Percentiles rank a stretch among this genome's conserved stretches.
phyloP scores from a whole-genome alignment of 2,329 filamentous ascomycete species.

The Malbranchea zuffiana region DNA sequence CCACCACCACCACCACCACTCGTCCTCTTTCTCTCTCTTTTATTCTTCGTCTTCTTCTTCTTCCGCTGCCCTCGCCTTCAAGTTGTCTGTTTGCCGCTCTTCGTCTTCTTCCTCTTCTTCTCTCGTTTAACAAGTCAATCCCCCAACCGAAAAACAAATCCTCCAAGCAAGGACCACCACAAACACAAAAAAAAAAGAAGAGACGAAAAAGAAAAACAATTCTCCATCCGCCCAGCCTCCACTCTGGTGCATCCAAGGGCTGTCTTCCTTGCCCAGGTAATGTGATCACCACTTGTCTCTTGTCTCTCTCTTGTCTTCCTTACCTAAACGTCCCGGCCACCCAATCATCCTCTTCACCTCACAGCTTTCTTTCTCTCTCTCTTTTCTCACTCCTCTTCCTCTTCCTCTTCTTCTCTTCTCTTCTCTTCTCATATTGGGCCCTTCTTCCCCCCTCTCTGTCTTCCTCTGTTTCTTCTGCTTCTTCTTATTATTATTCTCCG shows the following conservation, averaged over 20 bases:
- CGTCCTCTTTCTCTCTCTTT: too few species aligned
- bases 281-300: constrained; percentile 10
- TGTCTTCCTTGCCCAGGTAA: constrained; percentile 9
- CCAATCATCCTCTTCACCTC: constrained; percentile 22
- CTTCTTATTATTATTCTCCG: constrained; percentile 14
- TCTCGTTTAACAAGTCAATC: too few species aligned
- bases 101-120: too few species aligned
- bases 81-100: too few species aligned
- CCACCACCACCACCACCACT: too few species aligned
- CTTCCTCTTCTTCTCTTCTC: constrained; percentile 13
- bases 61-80: too few species aligned
- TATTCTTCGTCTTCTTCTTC: constrained; percentile 1
- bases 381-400: constrained; percentile 22
- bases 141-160: too few species aligned
- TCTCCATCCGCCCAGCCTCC: background rate
- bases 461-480: constrained; percentile 11
- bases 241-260: background rate
- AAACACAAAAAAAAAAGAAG: constrained; percentile 1
- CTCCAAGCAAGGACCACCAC: too few species aligned
- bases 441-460: constrained; percentile 16
- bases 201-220: background rate
- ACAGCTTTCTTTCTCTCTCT: constrained; percentile 25
- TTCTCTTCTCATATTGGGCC: constrained; percentile 11
- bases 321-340: background rate
- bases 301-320: constrained; percentile 3